Percentiles rank a stretch among this genome's conserved stretches.
Conservation (phyloP, 2,329 filamentous ascomycete genomes). For the Chaetomium globosum region DNA sequence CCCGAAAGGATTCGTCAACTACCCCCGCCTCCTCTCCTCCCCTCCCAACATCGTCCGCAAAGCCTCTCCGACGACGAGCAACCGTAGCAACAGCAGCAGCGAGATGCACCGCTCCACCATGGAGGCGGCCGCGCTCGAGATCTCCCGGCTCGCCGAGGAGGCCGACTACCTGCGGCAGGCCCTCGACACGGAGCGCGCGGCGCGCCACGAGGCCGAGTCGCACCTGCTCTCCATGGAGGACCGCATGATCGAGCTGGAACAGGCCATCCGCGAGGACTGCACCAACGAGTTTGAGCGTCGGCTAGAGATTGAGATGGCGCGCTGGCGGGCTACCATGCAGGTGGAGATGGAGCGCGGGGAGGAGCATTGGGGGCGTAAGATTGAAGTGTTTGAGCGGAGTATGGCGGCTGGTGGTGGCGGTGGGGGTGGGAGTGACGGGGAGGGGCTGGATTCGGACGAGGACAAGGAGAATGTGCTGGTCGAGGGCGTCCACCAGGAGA, state of each 20-base stretch:
- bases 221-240: conserved; percentile 72
- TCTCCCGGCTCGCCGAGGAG: conserved; percentile 75
- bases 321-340: conserved; percentile 80
- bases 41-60: conserved; percentile 42
- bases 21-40: conserved; percentile 27
- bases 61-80: conserved; percentile 40
- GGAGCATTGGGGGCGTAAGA: conserved; percentile 84
- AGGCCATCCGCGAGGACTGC: conserved; percentile 85
- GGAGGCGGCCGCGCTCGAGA: conserved; percentile 78
- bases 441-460: conserved; percentile 43
- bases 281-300: conserved; percentile 81
- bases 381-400: conserved; percentile 60
- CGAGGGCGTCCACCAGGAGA: conserved; percentile 70
- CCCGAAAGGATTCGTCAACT: conserved; percentile 32
- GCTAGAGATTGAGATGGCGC: conserved; percentile 71
- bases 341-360: conserved; percentile 79
- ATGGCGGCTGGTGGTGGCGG: conserved; percentile 37
- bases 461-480: conserved; percentile 65
- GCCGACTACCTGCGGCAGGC: conserved; percentile 73
- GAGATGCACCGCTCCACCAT: conserved; percentile 69
- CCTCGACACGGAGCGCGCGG: conserved; percentile 70
- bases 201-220: conserved; percentile 71
- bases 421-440: conserved; percentile 40
- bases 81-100: conserved; percentile 40
- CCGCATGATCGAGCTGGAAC: conserved; percentile 68